A percentile compares a stretch with the other conserved stretches of the same genome.
phyloP scores from a whole-genome alignment of 139 green algal genomes.

The Coelastrella sp. region DNA sequence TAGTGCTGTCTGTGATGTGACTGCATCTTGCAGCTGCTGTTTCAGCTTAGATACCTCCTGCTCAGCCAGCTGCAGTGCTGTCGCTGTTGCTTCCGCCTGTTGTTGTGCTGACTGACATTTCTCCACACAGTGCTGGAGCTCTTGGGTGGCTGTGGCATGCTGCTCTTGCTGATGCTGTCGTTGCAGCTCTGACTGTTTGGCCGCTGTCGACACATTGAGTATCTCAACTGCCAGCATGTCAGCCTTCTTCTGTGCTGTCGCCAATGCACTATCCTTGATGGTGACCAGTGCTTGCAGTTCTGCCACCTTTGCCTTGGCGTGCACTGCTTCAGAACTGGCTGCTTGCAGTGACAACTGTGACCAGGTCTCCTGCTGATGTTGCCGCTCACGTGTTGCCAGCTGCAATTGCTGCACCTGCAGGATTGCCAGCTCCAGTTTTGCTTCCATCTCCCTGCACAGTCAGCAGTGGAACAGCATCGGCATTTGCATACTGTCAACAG shows the following conservation, averaged over 20 bases:
- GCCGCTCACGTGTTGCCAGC: constrained; percentile 32
- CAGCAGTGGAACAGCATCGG: not conserved
- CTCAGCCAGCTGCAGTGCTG: not conserved
- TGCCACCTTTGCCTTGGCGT: not conserved
- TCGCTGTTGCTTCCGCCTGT: not conserved
- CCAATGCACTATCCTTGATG: not conserved
- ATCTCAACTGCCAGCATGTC: not conserved
- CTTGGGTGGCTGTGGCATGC: not conserved
- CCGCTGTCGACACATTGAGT: too few species aligned
- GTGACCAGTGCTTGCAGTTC: constrained; percentile 17
- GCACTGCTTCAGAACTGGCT: not conserved
- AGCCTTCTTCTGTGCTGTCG: constrained; percentile 1
- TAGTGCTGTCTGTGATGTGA: not conserved
- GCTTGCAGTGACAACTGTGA: constrained; percentile 13
- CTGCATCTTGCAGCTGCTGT: constrained; percentile 7
- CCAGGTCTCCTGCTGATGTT: constrained; percentile 32
- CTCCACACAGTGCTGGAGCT: constrained; percentile 3
- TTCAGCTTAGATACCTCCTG: not conserved
- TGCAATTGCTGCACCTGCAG: constrained; percentile 50
- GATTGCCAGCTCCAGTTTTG: constrained; percentile 39
- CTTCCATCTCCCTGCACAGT: constrained; percentile 39
- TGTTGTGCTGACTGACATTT: not conserved
- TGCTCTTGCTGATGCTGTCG: not conserved
- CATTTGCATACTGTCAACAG: not conserved
- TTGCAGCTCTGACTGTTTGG: constrained; percentile 13